These are phyloP conservation scores for Coemansia sp. DNA, from an alignment of 371 early-diverging fungal genomes.

Conservation along the genomic window DNA sequence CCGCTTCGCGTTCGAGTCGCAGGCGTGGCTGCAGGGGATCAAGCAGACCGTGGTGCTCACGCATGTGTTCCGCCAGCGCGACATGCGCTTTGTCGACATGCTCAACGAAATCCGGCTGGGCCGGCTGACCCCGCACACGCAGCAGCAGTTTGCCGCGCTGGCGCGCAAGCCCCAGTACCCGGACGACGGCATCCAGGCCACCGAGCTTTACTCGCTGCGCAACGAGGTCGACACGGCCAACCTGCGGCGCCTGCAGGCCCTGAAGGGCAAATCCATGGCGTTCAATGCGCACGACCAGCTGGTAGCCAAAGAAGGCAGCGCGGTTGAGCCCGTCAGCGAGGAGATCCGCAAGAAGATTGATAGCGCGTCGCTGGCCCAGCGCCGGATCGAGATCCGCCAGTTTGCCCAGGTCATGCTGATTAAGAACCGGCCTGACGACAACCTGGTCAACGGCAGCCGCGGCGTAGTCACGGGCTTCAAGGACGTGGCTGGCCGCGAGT, in stretches of 20 bases:
- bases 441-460: slow-evolving; percentile 82
- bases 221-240: slow-evolving; percentile 75
- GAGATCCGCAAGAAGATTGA: slow-evolving; percentile 49
- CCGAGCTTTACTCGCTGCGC: slow-evolving; percentile 76
- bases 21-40: slow-evolving; percentile 63
- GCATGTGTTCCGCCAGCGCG: slow-evolving; percentile 52
- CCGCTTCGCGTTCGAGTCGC: slow-evolving; percentile 73
- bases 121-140: slow-evolving; percentile 55
- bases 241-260: slow-evolving; percentile 51
- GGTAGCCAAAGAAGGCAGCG: background rate
- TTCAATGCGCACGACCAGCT: slow-evolving; percentile 27
- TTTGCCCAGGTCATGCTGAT: slow-evolving; percentile 88
- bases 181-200: slow-evolving; percentile 65
- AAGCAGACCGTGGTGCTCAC: slow-evolving; percentile 52
- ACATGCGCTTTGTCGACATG: slow-evolving; percentile 60
- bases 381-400: slow-evolving; percentile 62
- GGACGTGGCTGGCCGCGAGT: slow-evolving; percentile 44
- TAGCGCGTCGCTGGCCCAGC: slow-evolving; percentile 56
- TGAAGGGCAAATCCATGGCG: slow-evolving; percentile 52
- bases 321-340: slow-evolving; percentile 44
- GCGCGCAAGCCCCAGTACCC: slow-evolving; percentile 55
- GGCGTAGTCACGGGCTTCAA: slow-evolving; percentile 70
- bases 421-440: slow-evolving; percentile 64
- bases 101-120: slow-evolving; percentile 69
- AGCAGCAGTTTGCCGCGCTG: slow-evolving; percentile 55